Evolutionary conservation across 1,284 basidiomycete species (phyloP), one percentile per base, ranked within the genome.

Genomic region (Ceratobasidium sp.): DNA sequence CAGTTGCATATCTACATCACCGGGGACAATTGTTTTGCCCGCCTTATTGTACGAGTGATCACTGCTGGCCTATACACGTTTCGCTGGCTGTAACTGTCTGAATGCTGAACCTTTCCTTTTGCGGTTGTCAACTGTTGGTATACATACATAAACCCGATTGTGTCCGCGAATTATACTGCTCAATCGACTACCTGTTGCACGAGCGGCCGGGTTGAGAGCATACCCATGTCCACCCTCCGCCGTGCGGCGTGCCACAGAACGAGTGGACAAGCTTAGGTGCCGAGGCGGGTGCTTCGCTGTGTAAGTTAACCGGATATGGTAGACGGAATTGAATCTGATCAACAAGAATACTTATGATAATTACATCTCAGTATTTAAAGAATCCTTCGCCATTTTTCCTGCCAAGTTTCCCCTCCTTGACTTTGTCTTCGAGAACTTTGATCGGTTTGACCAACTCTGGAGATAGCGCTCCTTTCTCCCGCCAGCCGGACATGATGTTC

Each of bases 401-500:
- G 37, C 88, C 88, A 51, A 87, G 82, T 79, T 86, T 86, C 61
- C 88, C 87, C 80, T 87, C 84, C 77, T 84, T 82, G 68, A 89
- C 87, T 74, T 88, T 82, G 79, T 86, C 81, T 64, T 86, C 85
- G 75, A 89, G 81, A 76, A 86, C 77, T 54, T 81, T 80, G 51
- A 86, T 86, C 58, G 85, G 84, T 56, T 78, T 51, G 45, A 89
- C 87, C n/a, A 86, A 81, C 64, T 85, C 84, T 53, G 83, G 81
- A 13, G 83, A 74, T 6, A 83, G 78, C 87, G 86, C 81, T 83
- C 81, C 61, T 71, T 75, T 60, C 77, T 78, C 73, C 63, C 78
- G 13, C 84, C 88, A 89, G 76, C 88, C 88, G 66, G 82, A 80
- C 31, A 86, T 83, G 79, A 89, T 89, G 82, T 86, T 84, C n/a